Evolutionary conservation across 2,329 filamentous ascomycete species (phyloP).

Genomic region (Colletotrichum liaoningense): DNA sequence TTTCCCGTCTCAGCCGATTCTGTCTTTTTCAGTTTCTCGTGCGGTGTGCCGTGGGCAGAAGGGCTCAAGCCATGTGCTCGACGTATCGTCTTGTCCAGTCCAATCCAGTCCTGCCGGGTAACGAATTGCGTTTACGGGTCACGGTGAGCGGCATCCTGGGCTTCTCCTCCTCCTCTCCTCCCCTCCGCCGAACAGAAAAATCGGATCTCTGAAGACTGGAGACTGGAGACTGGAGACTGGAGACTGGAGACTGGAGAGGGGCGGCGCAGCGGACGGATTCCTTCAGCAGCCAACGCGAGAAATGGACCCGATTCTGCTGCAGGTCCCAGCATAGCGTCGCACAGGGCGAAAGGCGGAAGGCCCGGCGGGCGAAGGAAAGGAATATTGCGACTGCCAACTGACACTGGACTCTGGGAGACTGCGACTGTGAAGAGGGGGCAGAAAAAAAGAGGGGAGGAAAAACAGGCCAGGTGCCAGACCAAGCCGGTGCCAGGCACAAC

Average conservation of each 20-base stretch:
- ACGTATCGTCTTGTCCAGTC: not conserved
- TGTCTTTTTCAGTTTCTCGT: not conserved
- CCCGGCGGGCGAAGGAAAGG: constrained; percentile 8
- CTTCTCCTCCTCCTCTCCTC: not conserved
- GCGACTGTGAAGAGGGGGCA: not conserved
- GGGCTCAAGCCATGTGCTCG: not conserved
- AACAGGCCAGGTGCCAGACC: not conserved
- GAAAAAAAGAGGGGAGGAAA: constrained; percentile 5
- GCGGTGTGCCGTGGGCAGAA: not conserved
- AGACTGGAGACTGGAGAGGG: constrained; percentile 27
- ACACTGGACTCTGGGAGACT: not conserved
- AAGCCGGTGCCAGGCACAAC: constrained; percentile 10
- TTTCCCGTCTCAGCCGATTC: constrained; percentile 19
- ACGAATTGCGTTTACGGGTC: not conserved
- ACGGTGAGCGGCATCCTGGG: not conserved
- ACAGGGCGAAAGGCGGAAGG: constrained; percentile 23
- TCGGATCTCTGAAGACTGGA: constrained; percentile 13
- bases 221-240: constrained; percentile 20
- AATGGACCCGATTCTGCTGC: constrained; percentile 29
- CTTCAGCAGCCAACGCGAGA: constrained; percentile 31
- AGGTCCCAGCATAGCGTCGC: constrained; percentile 35
- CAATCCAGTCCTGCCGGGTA: not conserved
- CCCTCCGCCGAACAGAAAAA: constrained; percentile 22
- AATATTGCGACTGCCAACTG: not conserved
- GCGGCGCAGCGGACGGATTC: constrained; percentile 22